These are phyloP conservation scores for Cryptococcus amylolentus DNA, from an alignment of 1,284 basidiomycete species.

Conservation along the genomic window DNA sequence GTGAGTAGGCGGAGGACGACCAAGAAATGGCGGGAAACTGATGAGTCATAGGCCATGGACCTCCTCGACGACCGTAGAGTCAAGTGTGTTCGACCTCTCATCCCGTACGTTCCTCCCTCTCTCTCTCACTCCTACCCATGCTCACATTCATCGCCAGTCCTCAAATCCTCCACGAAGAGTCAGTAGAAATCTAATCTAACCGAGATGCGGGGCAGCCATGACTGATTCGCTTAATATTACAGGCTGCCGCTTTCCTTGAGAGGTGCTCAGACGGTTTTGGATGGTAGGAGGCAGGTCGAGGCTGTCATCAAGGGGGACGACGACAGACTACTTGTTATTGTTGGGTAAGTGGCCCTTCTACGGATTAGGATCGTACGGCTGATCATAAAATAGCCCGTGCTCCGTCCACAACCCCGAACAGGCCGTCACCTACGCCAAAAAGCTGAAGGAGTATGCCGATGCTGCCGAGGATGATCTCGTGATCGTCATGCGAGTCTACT, in stretches of 20 bases:
- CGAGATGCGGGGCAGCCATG: background rate
- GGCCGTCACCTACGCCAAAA: slow-evolving; percentile 76
- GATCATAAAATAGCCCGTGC: slow-evolving; percentile 65
- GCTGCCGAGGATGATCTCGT: slow-evolving; percentile 76
- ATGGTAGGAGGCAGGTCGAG: slow-evolving; percentile 76
- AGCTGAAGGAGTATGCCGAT: slow-evolving; percentile 77
- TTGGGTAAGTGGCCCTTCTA: slow-evolving; percentile 59
- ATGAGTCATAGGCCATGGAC: slow-evolving; percentile 56
- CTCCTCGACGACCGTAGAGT: slow-evolving; percentile 84
- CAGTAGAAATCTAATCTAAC: slow-evolving; percentile 8
- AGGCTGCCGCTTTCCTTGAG: slow-evolving; percentile 47
- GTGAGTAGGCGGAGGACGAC: slow-evolving; percentile 14
- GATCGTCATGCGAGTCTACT: slow-evolving; percentile 97
- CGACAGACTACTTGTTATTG: slow-evolving; percentile 82
- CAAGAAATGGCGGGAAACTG: background rate
- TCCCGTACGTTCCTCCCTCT: slow-evolving; percentile 55
- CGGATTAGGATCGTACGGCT: background rate
- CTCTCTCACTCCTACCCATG: slow-evolving; percentile 6
- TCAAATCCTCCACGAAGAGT: slow-evolving; percentile 85
- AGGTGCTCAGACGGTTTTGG: slow-evolving; percentile 61
- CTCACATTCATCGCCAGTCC: slow-evolving; percentile 50
- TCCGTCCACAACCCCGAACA: slow-evolving; percentile 85
- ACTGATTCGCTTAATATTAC: slow-evolving; percentile 3
- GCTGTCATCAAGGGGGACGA: slow-evolving; percentile 76
- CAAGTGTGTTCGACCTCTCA: slow-evolving; percentile 76